These are phyloP conservation scores for Haplosporangium gracile DNA, from an alignment of 192 early-diverging fungal species.

Conservation along the genomic window DNA sequence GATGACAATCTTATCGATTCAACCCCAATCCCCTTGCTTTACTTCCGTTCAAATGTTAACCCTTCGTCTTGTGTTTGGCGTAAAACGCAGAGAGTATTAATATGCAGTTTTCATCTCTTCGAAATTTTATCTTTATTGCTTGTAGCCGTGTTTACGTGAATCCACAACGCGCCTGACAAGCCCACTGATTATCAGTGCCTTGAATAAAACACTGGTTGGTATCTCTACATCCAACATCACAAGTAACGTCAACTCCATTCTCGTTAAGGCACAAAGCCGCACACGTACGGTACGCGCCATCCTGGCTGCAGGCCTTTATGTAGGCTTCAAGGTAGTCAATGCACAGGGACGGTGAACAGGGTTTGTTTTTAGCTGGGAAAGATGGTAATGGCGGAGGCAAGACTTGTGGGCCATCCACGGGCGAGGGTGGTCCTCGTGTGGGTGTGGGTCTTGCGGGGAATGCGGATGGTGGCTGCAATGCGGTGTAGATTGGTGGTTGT, in stretches of 20 bases:
- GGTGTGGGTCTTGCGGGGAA: neutral
- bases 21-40: too few species aligned
- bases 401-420: neutral
- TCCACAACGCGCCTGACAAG: neutral
- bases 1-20: too few species aligned
- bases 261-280: neutral
- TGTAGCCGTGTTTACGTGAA: too few species aligned
- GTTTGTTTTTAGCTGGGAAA: neutral
- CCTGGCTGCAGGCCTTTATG: neutral
- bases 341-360: neutral
- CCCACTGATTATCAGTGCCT: fast-evolving
- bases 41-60: too few species aligned
- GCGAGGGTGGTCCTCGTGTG: too few species aligned
- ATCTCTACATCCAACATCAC: neutral
- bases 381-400: neutral
- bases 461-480: neutral
- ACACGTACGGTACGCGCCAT: neutral
- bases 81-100: too few species aligned
- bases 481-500: neutral
- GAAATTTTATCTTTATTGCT: too few species aligned
- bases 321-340: neutral
- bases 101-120: too few species aligned
- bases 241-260: neutral
- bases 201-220: neutral
- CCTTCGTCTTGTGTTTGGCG: too few species aligned